phyloP scores from a whole-genome alignment of 1,139 yeast species.

The Yamadazyma trypodendri region DNA sequence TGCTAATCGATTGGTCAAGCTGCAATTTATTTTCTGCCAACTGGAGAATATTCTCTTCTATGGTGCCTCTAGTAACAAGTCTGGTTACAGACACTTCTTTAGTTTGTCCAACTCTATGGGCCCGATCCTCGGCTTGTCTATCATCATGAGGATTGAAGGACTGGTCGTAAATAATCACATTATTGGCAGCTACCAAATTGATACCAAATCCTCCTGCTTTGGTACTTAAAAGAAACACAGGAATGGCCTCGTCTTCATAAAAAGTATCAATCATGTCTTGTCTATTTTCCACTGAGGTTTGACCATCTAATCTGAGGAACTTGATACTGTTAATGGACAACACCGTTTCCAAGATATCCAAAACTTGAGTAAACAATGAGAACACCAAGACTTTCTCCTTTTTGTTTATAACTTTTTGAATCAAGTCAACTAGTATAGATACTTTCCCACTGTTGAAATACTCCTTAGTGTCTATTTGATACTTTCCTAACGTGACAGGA shows the following conservation, averaged over 20 bases:
- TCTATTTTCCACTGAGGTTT: conserved; percentile 86
- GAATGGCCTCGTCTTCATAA: conserved; percentile 77
- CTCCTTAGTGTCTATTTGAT: conserved; percentile 51
- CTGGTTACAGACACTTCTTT: conserved; percentile 81
- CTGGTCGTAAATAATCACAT: conserved; percentile 87
- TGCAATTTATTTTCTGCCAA: conserved; percentile 90
- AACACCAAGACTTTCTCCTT: conserved; percentile 84
- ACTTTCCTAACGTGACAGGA: conserved; percentile 60
- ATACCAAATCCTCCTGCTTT: conserved; percentile 99
- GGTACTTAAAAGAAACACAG: conserved; percentile 85
- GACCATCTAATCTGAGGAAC: conserved; percentile 89
- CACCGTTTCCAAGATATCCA: conserved; percentile 82
- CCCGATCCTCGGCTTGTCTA: conserved; percentile 97
- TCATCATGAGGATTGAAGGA: conserved; percentile 98
- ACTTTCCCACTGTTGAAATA: conserved; percentile 83
- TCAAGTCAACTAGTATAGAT: conserved; percentile 50
- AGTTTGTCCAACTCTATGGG: conserved; percentile 96
- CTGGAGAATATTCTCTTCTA: conserved; percentile 85
- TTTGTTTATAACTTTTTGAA: conserved; percentile 55
- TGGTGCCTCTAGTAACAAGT: conserved; percentile 69
- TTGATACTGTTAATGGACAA: conserved; percentile 64
- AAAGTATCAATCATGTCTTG: conserved; percentile 90
- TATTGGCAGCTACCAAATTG: conserved; percentile 91
- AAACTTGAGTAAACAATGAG: conserved; percentile 88
- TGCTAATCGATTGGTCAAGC: conserved; percentile 68